phyloP scores from a whole-genome alignment of 768 basidiomycete genomes.

The Daedaleopsis sinensis region DNA sequence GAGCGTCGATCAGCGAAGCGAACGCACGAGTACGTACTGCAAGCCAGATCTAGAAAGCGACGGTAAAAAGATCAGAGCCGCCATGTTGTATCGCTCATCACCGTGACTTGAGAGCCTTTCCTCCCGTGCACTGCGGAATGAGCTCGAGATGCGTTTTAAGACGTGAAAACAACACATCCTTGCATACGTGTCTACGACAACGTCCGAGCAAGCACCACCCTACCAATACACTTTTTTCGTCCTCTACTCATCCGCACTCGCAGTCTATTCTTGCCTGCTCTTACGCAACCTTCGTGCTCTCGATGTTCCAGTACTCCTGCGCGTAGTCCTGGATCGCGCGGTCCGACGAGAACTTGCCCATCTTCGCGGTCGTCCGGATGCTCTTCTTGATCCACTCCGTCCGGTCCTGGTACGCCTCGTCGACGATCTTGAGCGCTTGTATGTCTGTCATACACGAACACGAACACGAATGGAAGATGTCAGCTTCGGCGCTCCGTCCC shows the following conservation, averaged over 20 bases:
- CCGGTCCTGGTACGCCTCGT: slow-evolving; percentile 83
- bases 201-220: neutral
- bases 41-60: no score
- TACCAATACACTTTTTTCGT: neutral
- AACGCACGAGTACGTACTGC: no score
- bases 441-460: slow-evolving; percentile 66
- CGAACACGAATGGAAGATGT: neutral
- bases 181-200: neutral
- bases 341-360: slow-evolving; percentile 98
- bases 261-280: neutral
- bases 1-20: no score
- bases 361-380: slow-evolving; percentile 84
- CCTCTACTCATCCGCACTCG: neutral
- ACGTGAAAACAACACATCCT: no score
- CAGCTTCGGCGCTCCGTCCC: neutral
- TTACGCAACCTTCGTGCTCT: slow-evolving; percentile 27
- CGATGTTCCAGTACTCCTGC: slow-evolving; percentile 49
- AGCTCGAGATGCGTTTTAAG: no score
- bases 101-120: no score
- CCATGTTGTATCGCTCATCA: no score
- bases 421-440: slow-evolving; percentile 82
- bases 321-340: slow-evolving; percentile 92
- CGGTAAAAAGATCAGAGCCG: no score
- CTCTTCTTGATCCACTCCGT: slow-evolving; percentile 93
- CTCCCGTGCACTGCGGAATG: no score